Evolutionary conservation across 192 early-diverging fungal genomes (phyloP), one percentile per base, ranked within the genome.

Genomic region (Coemansia sp.): DNA sequence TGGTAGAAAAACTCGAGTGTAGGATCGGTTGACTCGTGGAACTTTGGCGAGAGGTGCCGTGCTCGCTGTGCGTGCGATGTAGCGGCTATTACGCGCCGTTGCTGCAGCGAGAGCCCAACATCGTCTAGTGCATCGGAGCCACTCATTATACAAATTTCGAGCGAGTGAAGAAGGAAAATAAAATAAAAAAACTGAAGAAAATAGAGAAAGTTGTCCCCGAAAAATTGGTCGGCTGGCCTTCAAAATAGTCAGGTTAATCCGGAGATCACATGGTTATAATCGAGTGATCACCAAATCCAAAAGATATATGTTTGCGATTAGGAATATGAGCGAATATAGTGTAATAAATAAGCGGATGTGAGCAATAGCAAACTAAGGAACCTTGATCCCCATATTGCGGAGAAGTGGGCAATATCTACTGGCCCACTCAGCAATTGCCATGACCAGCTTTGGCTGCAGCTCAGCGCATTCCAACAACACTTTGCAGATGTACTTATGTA

Each of bases 1-100:
- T 78, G 83, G 61, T 84, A 84, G 64, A 84, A 75, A 42, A 84
- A 84, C 66, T 64, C 76, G 5, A 84, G 68, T 44, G 82, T 84
- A 41, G 82, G 82, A 57, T 84, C 82, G 20, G 46, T 76, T 38
- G 76, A 78, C 60, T 84, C 82, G 63, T 84, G 82, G 57, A 71
- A 84, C 73, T 74, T 77, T 13, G 77, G 77, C 65, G 77, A 79
- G 55, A 42, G n/a, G 41, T 47, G 57, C 16, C 65, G 71, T 3
- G 41, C 59, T 16, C 42, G 64, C 24, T 42, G 69, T 9, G 40
- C 65, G 27, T 60, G 55, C 36, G 31, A 49, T 8, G 65, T 54
- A 11, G 65, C 68, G 3, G 77, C 72, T 51, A 68, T 43, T 31
- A 38, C 65, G 41, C 69, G 72, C n/a, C 69, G 72, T 38, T 71